These are phyloP conservation scores for Mortierella sp. DNA, from an alignment of 371 early-diverging fungal species.

Conservation along the genomic window DNA sequence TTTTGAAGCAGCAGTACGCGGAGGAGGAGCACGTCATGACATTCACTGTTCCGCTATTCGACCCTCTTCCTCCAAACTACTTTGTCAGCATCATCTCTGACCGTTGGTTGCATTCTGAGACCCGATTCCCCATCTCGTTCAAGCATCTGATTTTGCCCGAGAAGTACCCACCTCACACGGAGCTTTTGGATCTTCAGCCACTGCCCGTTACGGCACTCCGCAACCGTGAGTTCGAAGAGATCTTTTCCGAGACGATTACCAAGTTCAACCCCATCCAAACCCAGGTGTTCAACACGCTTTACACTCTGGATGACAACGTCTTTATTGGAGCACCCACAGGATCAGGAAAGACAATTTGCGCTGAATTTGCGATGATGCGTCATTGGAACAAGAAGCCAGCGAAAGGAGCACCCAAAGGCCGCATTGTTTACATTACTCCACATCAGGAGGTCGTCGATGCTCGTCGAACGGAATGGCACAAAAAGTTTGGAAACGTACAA, in stretches of 20 bases:
- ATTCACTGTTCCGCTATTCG: constrained; percentile 94
- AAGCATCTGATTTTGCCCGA: constrained; percentile 92
- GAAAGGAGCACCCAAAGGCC: constrained; percentile 53
- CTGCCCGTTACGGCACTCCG: constrained; percentile 84
- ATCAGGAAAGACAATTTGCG: constrained; percentile 96
- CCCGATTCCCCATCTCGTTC: constrained; percentile 92
- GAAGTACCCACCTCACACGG: constrained; percentile 93
- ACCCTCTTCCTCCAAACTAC: constrained; percentile 96
- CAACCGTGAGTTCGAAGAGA: constrained; percentile 73
- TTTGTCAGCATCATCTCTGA: constrained; percentile 93
- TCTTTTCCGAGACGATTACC: constrained; percentile 70
- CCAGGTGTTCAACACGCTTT: constrained; percentile 92
- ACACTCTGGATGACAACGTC: constrained; percentile 89
- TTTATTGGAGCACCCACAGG: constrained; percentile 98
- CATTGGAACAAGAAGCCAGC: constrained; percentile 75
- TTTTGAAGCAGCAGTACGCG: constrained; percentile 81
- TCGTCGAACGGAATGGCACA: constrained; percentile 93
- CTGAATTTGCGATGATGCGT: constrained; percentile 93
- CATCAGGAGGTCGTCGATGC: constrained; percentile 98
- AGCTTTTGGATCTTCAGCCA: constrained; percentile 93
- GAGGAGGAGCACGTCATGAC: constrained; percentile 76
- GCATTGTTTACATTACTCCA: constrained; percentile 96
- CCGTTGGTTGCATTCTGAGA: constrained; percentile 94
- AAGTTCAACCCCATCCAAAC: constrained; percentile 98
- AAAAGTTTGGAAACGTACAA: constrained; percentile 73